A percentile compares a stretch with the other conserved stretches of the same genome.
These are phyloP conservation scores for Endothia cerciana DNA, from an alignment of 2,329 filamentous ascomycete genomes.

Conservation along the genomic window DNA sequence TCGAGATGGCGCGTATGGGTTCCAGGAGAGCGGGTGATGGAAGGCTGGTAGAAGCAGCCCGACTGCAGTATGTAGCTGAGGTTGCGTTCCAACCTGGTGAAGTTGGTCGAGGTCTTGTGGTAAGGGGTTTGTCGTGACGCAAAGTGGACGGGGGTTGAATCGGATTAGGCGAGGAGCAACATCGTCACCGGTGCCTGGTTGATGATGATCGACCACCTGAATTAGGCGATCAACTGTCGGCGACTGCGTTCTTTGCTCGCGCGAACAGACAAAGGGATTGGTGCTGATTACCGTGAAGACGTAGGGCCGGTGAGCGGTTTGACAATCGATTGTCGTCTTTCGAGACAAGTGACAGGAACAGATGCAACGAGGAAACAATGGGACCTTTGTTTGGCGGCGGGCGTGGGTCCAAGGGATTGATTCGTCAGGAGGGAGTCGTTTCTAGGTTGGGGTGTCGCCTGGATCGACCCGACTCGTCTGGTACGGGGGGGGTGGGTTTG, in stretches of 20 bases:
- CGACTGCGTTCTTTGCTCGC: not conserved
- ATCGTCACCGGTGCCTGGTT: slow-evolving; percentile 12
- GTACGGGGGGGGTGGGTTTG: no score
- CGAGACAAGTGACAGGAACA: slow-evolving; percentile 8
- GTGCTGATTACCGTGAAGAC: not conserved
- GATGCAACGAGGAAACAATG: not conserved
- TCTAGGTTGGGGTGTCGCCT: not conserved
- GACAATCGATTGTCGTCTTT: not conserved
- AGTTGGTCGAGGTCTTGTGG: not conserved
- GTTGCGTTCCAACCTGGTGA: not conserved
- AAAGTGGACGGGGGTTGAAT: not conserved
- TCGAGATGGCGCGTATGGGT: not conserved
- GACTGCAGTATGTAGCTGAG: not conserved
- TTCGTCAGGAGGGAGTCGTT: not conserved
- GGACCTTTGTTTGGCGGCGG: not conserved
- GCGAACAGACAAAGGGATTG: slow-evolving; percentile 9
- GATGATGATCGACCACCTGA: slow-evolving; percentile 11
- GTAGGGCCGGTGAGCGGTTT: not conserved
- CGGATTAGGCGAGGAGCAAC: slow-evolving; percentile 21
- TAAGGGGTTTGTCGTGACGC: not conserved
- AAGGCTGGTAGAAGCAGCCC: not conserved
- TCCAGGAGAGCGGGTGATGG: not conserved
- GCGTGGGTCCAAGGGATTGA: not conserved
- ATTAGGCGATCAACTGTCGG: slow-evolving; percentile 7
- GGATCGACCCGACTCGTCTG: not conserved